These are phyloP conservation scores for Peronospora tabacina DNA, from an alignment of 352 stramenopile genomes.

Conservation along the genomic window DNA sequence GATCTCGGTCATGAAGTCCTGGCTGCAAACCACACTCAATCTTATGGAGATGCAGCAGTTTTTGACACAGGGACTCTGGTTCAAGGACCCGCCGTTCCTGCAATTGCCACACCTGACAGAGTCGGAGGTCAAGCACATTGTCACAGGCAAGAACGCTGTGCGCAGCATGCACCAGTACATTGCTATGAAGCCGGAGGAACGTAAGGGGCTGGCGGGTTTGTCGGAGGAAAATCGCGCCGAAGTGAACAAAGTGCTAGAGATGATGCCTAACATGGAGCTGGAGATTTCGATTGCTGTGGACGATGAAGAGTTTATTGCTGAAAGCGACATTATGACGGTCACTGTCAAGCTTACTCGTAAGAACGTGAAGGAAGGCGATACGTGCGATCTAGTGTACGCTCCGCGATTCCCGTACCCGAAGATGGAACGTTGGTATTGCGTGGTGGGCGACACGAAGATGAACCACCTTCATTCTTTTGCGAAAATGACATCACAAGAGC, in stretches of 20 bases:
- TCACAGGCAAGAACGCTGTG: constrained; percentile 87
- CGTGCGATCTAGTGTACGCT: constrained; percentile 92
- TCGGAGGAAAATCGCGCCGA: constrained; percentile 89
- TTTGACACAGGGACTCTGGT: constrained; percentile 94
- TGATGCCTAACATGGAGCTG: constrained; percentile 93
- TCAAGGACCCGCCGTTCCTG: constrained; percentile 87
- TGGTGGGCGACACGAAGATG: constrained; percentile 91
- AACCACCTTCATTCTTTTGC: constrained; percentile 94
- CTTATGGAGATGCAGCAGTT: constrained; percentile 97
- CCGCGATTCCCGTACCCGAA: constrained; percentile 93
- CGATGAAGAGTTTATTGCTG: constrained; percentile 93
- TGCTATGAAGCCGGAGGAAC: constrained; percentile 80
- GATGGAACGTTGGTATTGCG: constrained; percentile 95
- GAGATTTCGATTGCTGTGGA: constrained; percentile 87
- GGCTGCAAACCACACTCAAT: constrained; percentile 91
- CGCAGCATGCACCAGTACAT: constrained; percentile 94
- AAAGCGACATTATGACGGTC: constrained; percentile 98
- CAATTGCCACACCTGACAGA: constrained; percentile 87
- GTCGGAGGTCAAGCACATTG: constrained; percentile 87
- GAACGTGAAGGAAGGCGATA: constrained; percentile 94
- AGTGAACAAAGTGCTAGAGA: constrained; percentile 88
- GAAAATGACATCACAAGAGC: constrained; percentile 91
- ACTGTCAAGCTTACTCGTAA: constrained; percentile 94
- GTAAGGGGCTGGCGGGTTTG: constrained; percentile 90
- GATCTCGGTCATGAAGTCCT: constrained; percentile 94